phyloP scores from a whole-genome alignment of 371 early-diverging fungal species.

The Rhizopus delemar region DNA sequence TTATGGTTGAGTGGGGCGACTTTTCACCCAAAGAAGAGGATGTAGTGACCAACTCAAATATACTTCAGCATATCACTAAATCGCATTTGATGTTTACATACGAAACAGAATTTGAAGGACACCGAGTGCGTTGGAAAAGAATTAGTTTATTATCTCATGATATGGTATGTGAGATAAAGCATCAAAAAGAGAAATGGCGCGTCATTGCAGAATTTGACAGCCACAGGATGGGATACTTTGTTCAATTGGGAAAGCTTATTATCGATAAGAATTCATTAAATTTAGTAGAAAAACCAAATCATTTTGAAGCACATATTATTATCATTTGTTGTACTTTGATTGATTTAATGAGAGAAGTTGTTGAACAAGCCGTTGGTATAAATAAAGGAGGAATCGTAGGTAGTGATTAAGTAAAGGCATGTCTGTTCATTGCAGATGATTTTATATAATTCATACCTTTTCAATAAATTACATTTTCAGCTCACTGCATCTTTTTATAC shows the following conservation, averaged over 20 bases:
- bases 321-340: constrained; percentile 50
- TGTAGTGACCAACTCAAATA: constrained; percentile 15
- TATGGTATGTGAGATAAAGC: constrained; percentile 37
- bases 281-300: constrained; percentile 28
- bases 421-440: too few species aligned
- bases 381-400: constrained; percentile 48
- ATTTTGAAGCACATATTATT: constrained; percentile 40
- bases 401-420: constrained; percentile 25
- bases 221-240: constrained; percentile 51
- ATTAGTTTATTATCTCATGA: constrained; percentile 47
- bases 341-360: constrained; percentile 53
- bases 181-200: constrained; percentile 23
- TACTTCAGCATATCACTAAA: constrained; percentile 35
- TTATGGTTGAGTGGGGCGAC: constrained; percentile 41
- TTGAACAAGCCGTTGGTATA: constrained; percentile 52
- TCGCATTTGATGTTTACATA: constrained; percentile 46
- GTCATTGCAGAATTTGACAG: constrained; percentile 50
- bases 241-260: constrained; percentile 37
- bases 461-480: too few species aligned
- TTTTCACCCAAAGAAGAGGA: constrained; percentile 6
- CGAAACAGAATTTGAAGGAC: constrained; percentile 37
- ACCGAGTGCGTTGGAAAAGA: constrained; percentile 42
- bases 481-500: too few species aligned
- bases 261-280: constrained; percentile 36
- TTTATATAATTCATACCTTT: too few species aligned